These are phyloP conservation scores for Fragilariopsis cylindrus DNA, from an alignment of 108 stramenopile species.

Conservation along the genomic window DNA sequence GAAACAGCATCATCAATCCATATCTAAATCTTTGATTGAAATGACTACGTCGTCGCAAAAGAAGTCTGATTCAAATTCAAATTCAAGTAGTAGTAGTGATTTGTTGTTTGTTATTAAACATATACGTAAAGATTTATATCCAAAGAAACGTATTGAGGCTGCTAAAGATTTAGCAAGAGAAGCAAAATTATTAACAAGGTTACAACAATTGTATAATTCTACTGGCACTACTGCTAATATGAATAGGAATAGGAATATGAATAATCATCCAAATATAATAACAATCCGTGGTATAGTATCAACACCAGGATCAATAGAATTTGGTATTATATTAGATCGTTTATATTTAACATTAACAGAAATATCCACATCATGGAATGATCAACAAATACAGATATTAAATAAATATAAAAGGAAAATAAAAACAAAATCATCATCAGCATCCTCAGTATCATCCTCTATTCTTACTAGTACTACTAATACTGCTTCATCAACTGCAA, in stretches of 20 bases:
- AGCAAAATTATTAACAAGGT: slow-evolving; percentile 60
- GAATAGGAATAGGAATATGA: neutral
- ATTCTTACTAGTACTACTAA: too few relatives aligned
- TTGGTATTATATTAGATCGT: slow-evolving; percentile 64
- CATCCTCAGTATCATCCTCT: too few relatives aligned
- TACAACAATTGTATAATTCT: slow-evolving; percentile 25
- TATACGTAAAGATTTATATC: slow-evolving; percentile 39
- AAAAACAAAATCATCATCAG: too few relatives aligned
- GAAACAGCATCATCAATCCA: too few relatives aligned
- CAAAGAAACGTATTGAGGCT: slow-evolving; percentile 41
- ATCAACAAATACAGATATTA: slow-evolving; percentile 13
- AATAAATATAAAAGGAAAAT: too few relatives aligned
- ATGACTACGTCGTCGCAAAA: too few relatives aligned
- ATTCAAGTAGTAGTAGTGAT: neutral
- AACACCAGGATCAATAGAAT: slow-evolving; percentile 43
- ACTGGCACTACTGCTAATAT: neutral
- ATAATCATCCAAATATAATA: slow-evolving; percentile 65
- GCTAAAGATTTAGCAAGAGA: slow-evolving; percentile 66
- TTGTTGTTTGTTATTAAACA: slow-evolving; percentile 27
- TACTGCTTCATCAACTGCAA: too few relatives aligned
- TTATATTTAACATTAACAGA: slow-evolving; percentile 56
- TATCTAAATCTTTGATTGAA: too few relatives aligned
- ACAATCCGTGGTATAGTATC: slow-evolving; percentile 60
- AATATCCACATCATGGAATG: slow-evolving; percentile 52
- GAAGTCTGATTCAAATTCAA: too few relatives aligned